Evolutionary conservation across 1,139 yeast genomes (phyloP), one percentile per base, ranked within the genome.

Genomic region (Scheffersomyces insectosa): DNA sequence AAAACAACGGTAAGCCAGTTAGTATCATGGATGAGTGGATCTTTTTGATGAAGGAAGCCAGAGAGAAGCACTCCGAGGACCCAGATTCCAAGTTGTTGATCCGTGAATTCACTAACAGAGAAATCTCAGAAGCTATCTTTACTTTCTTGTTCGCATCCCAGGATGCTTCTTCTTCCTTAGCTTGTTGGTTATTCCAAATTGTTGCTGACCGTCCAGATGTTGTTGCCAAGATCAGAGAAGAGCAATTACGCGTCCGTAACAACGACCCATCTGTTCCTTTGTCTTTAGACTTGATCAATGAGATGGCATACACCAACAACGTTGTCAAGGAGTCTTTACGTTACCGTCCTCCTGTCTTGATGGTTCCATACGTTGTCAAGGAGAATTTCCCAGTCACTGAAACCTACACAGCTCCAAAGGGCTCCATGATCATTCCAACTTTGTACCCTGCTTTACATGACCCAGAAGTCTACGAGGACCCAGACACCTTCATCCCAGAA

Each of bases 21-120:
- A 89, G 98, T 76, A 90, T 90, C 44, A 83, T 93, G 90, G 99
- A 93, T 65, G 90, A 88, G 50, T 93, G 99, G 99, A 81, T 91
- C 61, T 75, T 74, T 61, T 76, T 85, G 56, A 93, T 91, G 97
- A 77, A 82, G 54, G 82, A 85, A 49, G 89, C 95, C 31, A 79
- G 80, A 64, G 80, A 75, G 48, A 72, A 77, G 48, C 67, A 75
- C 44, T 70, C 74, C 38, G 66, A 64, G 32, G 71, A 67, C 46
- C 73, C 72, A n/a, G 79, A 72, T 25, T 64, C 78, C 35, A 84
- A 80, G 60, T 65, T 80, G 36, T 71, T 80, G 52, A 80, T 89
- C 52, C 84, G 98, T 64, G 93, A 87, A 52, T 93, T 93, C 71
- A 70, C 93, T 49, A 83, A 91, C 71, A 85, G 77, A 65, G 99